Base-by-base conservation (phyloP, 2,329 filamentous ascomycete genomes). In the Fusarium setosum region DNA sequence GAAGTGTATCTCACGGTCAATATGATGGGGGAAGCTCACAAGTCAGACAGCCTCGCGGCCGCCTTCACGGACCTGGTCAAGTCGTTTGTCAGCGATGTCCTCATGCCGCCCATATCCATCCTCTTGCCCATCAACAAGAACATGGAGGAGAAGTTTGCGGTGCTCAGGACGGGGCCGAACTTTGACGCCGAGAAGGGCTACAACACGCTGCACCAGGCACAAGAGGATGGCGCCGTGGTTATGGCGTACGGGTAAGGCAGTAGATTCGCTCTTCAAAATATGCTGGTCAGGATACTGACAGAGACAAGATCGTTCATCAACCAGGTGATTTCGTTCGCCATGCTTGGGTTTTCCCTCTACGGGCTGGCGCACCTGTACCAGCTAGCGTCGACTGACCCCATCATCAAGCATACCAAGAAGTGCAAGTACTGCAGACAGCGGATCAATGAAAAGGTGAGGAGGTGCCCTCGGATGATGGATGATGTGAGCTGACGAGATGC, bases 71-170 rank as follows among this genome's bases (percentile, higher is more conserved):
- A 87, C 56, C 83, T 92, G 44, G 89, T 92, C 56, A 92, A 89
- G 57, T 90, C 88, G 9, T 90, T 93, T 72, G 90, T 93, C 52
- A 87, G 85, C 61, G 89, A 92, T 69, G 85, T 93, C 31, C 78
- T 93, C 42, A 85, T 93, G 62, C 91, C 91, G 6, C 83, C 91
- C 1, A 80, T 93, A 24, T 91, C 90, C 3, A 79, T 93, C 38
- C 78, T 93, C 20, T 84, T 92, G 5, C 91, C 91, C 47, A 78
- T 93, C 56, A 86, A 90, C 69, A 86, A 86, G 65, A 93, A 93
- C 73, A 84, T 93, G 71, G 88, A 91, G 71, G 87, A 92, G 77
- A 92, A 92, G 75, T 93, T 93, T 74, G 86, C 90, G 0, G 85
- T 92, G 7, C 76, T 93, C 24, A 83, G 81, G 34, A 72, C 79